Evolutionary conservation across 306 rosid genomes (phyloP).

Genomic region (Erythrophleum fordii): DNA sequence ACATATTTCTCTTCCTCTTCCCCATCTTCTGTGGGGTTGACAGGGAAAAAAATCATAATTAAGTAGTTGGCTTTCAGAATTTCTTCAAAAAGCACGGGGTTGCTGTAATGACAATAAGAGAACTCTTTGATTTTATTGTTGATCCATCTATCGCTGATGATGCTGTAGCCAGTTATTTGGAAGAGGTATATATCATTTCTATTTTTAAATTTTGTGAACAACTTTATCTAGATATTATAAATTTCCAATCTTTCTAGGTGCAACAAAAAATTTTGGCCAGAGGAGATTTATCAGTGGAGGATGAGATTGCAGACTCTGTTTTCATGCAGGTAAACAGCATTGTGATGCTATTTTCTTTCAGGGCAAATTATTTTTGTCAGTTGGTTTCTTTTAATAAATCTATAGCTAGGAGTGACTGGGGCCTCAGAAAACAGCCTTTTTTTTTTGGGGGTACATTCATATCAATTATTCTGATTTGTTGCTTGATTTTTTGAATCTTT

Average conservation of each 20-base stretch:
- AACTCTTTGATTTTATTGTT: slow-evolving; percentile 88
- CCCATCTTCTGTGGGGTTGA: not conserved
- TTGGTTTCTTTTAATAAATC: not conserved
- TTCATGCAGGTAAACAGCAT: slow-evolving; percentile 66
- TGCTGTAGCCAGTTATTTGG: slow-evolving; percentile 77
- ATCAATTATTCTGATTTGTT: not conserved
- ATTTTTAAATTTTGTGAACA: slow-evolving; percentile 24
- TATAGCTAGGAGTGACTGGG: not conserved
- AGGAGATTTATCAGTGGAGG: slow-evolving; percentile 75
- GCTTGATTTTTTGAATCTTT: not conserved
- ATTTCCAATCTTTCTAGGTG: slow-evolving; percentile 48
- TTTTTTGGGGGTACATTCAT: not conserved
- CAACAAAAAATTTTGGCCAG: slow-evolving; percentile 64
- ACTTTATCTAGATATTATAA: slow-evolving; percentile 13
- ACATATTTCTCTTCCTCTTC: slow-evolving; percentile 6
- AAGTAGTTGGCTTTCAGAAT: slow-evolving; percentile 57
- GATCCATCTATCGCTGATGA: slow-evolving; percentile 83
- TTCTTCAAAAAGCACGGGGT: slow-evolving; percentile 87
- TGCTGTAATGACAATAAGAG: slow-evolving; percentile 86
- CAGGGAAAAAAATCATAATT: slow-evolving; percentile 16
- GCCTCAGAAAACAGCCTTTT: not conserved
- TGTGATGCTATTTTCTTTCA: slow-evolving; percentile 15
- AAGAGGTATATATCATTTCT: slow-evolving; percentile 56
- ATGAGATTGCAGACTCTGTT: slow-evolving; percentile 81
- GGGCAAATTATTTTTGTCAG: not conserved